Conservation (phyloP, 768 basidiomycete genomes). For the Lactifluus pinguis region DNA sequence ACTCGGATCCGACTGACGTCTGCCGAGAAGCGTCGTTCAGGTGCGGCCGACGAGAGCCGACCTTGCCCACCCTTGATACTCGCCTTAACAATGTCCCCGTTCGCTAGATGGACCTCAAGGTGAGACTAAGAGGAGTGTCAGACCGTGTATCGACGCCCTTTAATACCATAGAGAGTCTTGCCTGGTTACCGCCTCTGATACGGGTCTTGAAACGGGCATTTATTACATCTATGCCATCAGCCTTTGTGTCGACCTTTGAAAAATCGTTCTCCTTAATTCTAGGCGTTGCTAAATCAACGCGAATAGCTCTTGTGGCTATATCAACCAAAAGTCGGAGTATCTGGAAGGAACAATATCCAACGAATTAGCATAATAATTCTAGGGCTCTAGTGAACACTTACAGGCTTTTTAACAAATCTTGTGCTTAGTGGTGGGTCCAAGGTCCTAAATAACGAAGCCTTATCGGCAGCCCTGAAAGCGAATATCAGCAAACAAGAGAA, state of each 20-base stretch:
- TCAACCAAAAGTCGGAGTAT: background rate
- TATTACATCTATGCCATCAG: background rate
- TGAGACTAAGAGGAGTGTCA: background rate
- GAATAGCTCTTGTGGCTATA: background rate
- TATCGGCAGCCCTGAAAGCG: background rate
- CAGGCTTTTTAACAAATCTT: background rate
- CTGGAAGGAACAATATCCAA: background rate
- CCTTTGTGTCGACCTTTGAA: background rate
- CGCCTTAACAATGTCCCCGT: background rate
- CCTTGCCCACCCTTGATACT: background rate
- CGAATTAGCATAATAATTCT: background rate
- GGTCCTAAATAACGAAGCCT: background rate
- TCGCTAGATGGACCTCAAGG: background rate
- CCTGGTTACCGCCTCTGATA: constrained; percentile 1
- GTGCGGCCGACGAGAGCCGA: background rate
- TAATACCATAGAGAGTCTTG: background rate
- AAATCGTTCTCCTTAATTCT: constrained; percentile 7
- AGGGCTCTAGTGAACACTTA: background rate
- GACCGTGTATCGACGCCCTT: background rate
- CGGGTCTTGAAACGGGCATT: constrained; percentile 12
- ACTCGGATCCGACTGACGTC: constrained; percentile 1
- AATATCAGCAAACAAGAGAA: background rate
- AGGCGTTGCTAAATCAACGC: background rate
- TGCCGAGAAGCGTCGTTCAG: background rate
- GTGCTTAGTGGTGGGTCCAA: background rate